Percentiles rank a stretch among this genome's conserved stretches.
These are phyloP conservation scores for Lichtheimia corymbifera DNA, from an alignment of 371 early-diverging fungal genomes.

Conservation along the genomic window DNA sequence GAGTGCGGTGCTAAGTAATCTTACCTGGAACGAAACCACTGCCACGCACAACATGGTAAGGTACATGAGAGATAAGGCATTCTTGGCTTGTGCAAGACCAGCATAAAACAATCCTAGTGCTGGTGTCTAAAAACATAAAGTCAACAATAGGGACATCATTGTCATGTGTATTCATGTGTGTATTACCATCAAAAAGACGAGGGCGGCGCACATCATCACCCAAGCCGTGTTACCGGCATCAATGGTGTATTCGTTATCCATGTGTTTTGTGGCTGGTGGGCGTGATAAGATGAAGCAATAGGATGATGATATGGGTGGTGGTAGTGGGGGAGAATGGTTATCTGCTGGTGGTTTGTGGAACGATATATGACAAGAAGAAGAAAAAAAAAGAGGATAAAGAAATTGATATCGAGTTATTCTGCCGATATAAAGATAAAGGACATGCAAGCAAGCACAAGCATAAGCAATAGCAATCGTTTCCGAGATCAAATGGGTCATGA, in stretches of 20 bases:
- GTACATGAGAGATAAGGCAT: slow-evolving; percentile 82
- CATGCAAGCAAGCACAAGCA: no score
- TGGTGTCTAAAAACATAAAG: slow-evolving; percentile 45
- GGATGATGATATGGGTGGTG: no score
- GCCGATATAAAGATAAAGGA: no score
- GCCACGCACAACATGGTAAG: slow-evolving; percentile 76
- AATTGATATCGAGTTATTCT: not conserved
- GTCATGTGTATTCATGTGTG: not conserved
- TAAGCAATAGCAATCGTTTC: no score
- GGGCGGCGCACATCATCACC: slow-evolving; percentile 52
- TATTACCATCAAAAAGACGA: slow-evolving; percentile 51
- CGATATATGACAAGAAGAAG: not conserved
- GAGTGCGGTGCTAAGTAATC: not conserved
- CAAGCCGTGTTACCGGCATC: slow-evolving; percentile 73
- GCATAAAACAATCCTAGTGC: slow-evolving; percentile 83
- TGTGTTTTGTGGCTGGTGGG: not conserved
- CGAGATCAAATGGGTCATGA: no score
- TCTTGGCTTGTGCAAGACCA: slow-evolving; percentile 80
- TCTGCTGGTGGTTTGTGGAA: not conserved
- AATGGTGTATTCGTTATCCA: slow-evolving; percentile 13
- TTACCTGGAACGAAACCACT: slow-evolving; percentile 77
- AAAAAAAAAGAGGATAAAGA: not conserved
- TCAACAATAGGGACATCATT: not conserved
- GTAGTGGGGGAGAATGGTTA: no score
- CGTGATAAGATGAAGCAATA: no score